These are phyloP conservation scores for Clarireedia hainanense DNA, from an alignment of 2,329 filamentous ascomycete genomes.

Conservation along the genomic window DNA sequence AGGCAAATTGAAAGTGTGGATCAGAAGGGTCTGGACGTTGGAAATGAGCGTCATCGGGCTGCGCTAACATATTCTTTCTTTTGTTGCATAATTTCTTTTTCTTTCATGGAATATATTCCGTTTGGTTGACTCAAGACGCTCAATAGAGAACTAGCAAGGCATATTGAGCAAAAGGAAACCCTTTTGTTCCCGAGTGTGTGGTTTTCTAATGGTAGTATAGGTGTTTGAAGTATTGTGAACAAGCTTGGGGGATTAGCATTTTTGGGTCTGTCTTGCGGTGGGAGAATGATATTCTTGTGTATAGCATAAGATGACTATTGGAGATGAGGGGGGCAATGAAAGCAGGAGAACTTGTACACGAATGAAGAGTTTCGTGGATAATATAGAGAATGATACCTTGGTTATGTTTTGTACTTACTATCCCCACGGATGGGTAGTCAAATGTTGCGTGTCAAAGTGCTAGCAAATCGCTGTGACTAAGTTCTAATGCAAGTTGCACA, in stretches of 20 bases:
- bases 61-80: conserved; percentile 33
- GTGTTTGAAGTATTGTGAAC: conserved; percentile 5
- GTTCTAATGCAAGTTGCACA: too few species aligned
- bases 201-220: conserved; percentile 1
- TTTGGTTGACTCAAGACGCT: neutral
- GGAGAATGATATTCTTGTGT: neutral
- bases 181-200: neutral
- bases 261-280: neutral
- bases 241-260: conserved; percentile 6
- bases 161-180: neutral
- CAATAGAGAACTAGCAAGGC: neutral
- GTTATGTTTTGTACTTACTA: neutral
- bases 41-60: conserved; percentile 95
- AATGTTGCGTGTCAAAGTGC: too few species aligned
- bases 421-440: too few species aligned
- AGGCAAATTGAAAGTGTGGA: conserved; percentile 95
- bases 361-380: neutral
- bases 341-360: neutral
- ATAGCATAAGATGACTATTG: neutral
- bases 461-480: too few species aligned
- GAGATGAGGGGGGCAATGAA: neutral
- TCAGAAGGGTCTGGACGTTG: conserved; percentile 93
- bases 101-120: conserved; percentile 6
- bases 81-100: conserved; percentile 7
- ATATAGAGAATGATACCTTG: conserved; percentile 7